phyloP scores from a whole-genome alignment of 306 rosid species.

The Rosa persica region DNA sequence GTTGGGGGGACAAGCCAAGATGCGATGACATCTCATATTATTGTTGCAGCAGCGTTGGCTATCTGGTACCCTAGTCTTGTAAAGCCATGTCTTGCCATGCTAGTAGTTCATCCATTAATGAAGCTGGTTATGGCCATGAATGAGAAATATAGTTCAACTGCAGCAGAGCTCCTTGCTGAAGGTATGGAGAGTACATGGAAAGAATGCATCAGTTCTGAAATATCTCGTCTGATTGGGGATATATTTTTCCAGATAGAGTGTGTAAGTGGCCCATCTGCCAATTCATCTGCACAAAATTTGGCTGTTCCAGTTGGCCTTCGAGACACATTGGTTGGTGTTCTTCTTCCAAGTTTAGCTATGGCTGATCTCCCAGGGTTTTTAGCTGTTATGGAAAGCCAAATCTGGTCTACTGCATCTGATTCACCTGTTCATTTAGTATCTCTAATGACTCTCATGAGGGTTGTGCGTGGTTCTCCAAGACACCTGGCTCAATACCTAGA shows the following conservation, averaged over 20 bases:
- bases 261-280: constrained; percentile 66
- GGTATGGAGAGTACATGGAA: constrained; percentile 97
- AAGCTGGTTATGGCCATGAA: constrained; percentile 93
- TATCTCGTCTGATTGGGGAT: constrained; percentile 78
- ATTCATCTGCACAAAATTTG: constrained; percentile 40
- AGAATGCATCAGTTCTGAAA: constrained; percentile 68
- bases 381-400: constrained; percentile 77
- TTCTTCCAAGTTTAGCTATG: constrained; percentile 95
- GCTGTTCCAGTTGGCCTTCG: constrained; percentile 61
- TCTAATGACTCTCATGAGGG: constrained; percentile 82
- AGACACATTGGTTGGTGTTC: constrained; percentile 74
- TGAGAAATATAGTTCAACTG: constrained; percentile 91
- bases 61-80: constrained; percentile 98
- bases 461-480: constrained; percentile 83
- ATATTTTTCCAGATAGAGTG: constrained; percentile 89
- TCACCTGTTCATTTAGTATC: constrained; percentile 90
- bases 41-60: constrained; percentile 95
- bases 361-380: constrained; percentile 80
- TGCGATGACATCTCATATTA: constrained; percentile 91
- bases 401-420: constrained; percentile 99
- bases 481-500: constrained; percentile 79
- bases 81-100: constrained; percentile 59
- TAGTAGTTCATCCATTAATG: constrained; percentile 81
- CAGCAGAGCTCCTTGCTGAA: constrained; percentile 98
- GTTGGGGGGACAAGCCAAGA: constrained; percentile 98